phyloP scores from a whole-genome alignment of 2,329 filamentous ascomycete genomes.

The Botrytis deweyae region DNA sequence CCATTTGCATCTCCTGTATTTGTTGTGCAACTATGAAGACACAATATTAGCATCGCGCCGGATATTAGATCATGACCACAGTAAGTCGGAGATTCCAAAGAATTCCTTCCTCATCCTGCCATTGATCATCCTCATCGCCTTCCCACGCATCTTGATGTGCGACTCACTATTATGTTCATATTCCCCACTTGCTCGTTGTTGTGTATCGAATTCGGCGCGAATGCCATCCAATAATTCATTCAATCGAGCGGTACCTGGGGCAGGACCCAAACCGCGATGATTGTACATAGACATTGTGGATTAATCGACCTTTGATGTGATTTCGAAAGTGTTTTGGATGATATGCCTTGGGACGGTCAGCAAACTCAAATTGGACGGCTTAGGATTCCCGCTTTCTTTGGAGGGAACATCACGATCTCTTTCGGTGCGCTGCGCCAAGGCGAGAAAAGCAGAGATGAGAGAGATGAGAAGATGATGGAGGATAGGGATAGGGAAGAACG shows the following conservation, averaged over 20 bases:
- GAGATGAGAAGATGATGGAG: background rate
- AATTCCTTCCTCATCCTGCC: background rate
- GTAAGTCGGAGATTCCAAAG: background rate
- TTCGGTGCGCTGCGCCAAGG: conserved; percentile 4
- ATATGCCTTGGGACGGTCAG: conserved; percentile 1
- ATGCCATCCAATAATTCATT: conserved; percentile 91
- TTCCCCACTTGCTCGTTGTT: conserved; percentile 76
- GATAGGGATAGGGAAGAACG: background rate
- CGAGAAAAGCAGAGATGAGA: background rate
- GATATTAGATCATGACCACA: background rate
- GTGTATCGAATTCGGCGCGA: conserved; percentile 84
- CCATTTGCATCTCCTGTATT: conserved; percentile 91
- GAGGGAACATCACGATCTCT: background rate
- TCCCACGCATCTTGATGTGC: background rate
- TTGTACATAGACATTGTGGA: conserved; percentile 76
- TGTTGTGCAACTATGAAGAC: conserved; percentile 71
- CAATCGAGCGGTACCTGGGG: conserved; percentile 66
- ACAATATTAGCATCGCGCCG: conserved; percentile 14
- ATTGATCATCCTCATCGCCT: background rate
- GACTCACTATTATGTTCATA: conserved; percentile 92
- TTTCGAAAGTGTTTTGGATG: background rate
- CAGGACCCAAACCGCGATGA: conserved; percentile 78
- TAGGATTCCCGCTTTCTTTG: background rate
- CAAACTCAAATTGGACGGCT: background rate
- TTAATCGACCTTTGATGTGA: background rate